Percentiles rank a stretch among this genome's conserved stretches.
Conservation (phyloP, 106 monocot species). For the Ottelia alismoides region DNA sequence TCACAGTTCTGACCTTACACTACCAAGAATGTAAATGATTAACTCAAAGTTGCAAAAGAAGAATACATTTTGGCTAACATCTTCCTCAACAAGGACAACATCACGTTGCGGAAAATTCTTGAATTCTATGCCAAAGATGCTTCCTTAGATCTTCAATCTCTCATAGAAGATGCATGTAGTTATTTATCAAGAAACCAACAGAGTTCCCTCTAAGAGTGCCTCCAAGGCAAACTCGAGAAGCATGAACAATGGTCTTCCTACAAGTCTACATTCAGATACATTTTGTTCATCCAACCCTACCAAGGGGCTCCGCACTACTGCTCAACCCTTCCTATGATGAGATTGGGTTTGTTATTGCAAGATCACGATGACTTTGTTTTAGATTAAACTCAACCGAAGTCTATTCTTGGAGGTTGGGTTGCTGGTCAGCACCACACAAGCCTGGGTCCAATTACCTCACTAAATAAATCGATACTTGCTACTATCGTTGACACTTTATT, state of each 20-base stretch:
- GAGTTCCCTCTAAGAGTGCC: slow-evolving; percentile 16
- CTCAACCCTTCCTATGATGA: too few relatives aligned
- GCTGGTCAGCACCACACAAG: too few relatives aligned
- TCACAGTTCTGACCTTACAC: slow-evolving; percentile 60
- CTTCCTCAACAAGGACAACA: slow-evolving; percentile 26
- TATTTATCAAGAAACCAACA: slow-evolving; percentile 37
- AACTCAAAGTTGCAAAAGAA: slow-evolving; percentile 42
- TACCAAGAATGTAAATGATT: slow-evolving; percentile 32
- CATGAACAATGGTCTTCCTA: slow-evolving; percentile 51
- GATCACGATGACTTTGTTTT: too few relatives aligned
- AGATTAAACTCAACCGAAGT: too few relatives aligned
- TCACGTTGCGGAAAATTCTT: slow-evolving; percentile 48
- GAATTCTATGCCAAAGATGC: slow-evolving; percentile 57
- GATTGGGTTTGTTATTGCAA: too few relatives aligned
- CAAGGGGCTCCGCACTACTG: too few relatives aligned
- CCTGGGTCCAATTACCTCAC: too few relatives aligned
- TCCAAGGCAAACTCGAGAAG: slow-evolving; percentile 25
- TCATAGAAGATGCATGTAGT: slow-evolving; percentile 30
- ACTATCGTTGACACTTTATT: too few relatives aligned
- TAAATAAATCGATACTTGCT: too few relatives aligned
- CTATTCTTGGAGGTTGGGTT: too few relatives aligned
- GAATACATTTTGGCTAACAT: slow-evolving; percentile 54
- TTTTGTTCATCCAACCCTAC: too few relatives aligned
- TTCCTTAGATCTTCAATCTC: slow-evolving; percentile 28
- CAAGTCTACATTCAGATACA: slow-evolving; percentile 66